Evolutionary conservation across 2,329 filamentous ascomycete genomes (phyloP).

Genomic region (Botryotinia convoluta): DNA sequence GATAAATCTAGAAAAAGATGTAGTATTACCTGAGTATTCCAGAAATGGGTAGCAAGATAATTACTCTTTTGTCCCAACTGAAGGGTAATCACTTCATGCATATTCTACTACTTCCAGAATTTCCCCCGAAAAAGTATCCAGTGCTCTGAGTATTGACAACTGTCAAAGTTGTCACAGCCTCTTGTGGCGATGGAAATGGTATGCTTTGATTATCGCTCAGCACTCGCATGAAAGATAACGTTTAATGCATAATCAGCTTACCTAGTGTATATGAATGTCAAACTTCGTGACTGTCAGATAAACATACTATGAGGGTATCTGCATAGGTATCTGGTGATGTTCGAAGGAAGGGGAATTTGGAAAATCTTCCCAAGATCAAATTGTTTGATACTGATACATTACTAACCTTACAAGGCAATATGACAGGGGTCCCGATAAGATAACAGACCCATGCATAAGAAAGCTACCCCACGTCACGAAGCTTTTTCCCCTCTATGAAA

Average conservation of each 20-base stretch:
- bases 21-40: constrained; percentile 77
- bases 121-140: background rate
- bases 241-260: background rate
- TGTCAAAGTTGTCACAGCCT: background rate
- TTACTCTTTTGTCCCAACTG: constrained; percentile 93
- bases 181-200: background rate
- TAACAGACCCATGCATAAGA: background rate
- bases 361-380: constrained; percentile 1
- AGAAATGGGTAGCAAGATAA: constrained; percentile 93
- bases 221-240: constrained; percentile 14
- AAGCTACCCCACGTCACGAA: constrained; percentile 10
- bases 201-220: background rate
- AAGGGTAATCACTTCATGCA: constrained; percentile 94
- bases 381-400: constrained; percentile 4
- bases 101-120: constrained; percentile 40
- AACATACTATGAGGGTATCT: background rate
- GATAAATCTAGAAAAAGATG: background rate
- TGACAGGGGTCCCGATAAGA: constrained; percentile 9
- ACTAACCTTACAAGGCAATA: background rate
- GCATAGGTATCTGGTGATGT: background rate
- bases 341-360: background rate
- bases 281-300: background rate
- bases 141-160: constrained; percentile 3
- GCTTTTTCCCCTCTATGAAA: constrained; percentile 12
- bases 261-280: background rate